phyloP scores from a whole-genome alignment of 2,329 filamentous ascomycete genomes.

The Alternaria rosae region DNA sequence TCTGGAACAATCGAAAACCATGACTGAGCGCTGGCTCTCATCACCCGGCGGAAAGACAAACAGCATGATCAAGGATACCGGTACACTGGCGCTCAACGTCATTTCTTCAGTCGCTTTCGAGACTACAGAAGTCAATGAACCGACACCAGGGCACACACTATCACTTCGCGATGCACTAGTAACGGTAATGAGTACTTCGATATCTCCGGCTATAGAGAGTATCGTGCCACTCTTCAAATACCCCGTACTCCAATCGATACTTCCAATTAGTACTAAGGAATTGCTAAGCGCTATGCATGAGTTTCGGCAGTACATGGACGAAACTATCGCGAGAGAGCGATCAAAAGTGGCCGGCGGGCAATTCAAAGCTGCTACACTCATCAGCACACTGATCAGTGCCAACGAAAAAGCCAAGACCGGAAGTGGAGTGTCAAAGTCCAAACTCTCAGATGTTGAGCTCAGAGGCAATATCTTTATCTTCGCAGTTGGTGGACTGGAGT shows the following conservation, averaged over 20 bases:
- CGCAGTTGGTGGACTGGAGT: slow-evolving; percentile 41
- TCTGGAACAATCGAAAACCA: slow-evolving; percentile 61
- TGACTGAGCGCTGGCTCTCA: slow-evolving; percentile 29
- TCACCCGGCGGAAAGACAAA: slow-evolving; percentile 30
- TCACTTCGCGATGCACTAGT: slow-evolving; percentile 32
- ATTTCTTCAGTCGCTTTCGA: slow-evolving; percentile 50
- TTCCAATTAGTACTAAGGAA: slow-evolving; percentile 25
- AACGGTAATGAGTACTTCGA: slow-evolving; percentile 37
- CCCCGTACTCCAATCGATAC: slow-evolving; percentile 17
- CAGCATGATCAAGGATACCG: slow-evolving; percentile 41
- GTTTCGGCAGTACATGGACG: slow-evolving; percentile 30
- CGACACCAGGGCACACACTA: slow-evolving; percentile 23
- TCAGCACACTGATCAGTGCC: slow-evolving; percentile 35
- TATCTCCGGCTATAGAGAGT: slow-evolving; percentile 19
- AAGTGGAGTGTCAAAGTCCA: not conserved
- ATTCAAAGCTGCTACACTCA: slow-evolving; percentile 34
- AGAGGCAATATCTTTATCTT: slow-evolving; percentile 44
- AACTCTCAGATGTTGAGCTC: slow-evolving; percentile 31
- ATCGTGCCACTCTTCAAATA: slow-evolving; percentile 15
- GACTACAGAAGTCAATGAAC: slow-evolving; percentile 20
- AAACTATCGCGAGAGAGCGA: not conserved
- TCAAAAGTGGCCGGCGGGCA: not conserved
- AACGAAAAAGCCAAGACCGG: slow-evolving; percentile 7
- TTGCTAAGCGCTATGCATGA: slow-evolving; percentile 25
- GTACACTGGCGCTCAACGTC: slow-evolving; percentile 49